Evolutionary conservation across 2,329 filamentous ascomycete species (phyloP).

Genomic region (Ceratocystis papillata): DNA sequence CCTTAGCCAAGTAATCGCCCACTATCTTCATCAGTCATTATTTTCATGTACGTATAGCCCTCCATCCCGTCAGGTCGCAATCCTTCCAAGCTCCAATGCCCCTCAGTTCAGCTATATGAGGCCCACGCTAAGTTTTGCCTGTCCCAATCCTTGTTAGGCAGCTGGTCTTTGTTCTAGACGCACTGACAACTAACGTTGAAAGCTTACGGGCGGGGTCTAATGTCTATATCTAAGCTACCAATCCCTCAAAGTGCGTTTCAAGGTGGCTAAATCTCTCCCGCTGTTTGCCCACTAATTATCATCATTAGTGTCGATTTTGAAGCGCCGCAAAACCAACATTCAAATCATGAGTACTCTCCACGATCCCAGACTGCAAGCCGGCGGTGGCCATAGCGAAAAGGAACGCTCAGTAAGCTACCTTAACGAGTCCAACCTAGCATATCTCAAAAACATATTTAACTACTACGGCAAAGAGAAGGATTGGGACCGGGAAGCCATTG

Average conservation of each 20-base stretch:
- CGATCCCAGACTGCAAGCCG: constrained; percentile 35
- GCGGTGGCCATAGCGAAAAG: constrained; percentile 39
- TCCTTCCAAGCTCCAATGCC: constrained; percentile 1
- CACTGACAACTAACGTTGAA: neutral
- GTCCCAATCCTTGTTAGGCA: constrained; percentile 4
- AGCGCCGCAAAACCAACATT: neutral
- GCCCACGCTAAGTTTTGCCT: constrained; percentile 2
- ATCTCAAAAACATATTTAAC: constrained; percentile 40
- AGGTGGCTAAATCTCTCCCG: neutral
- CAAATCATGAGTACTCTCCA: constrained; percentile 18
- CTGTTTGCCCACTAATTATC: neutral
- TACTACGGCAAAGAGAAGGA: constrained; percentile 35
- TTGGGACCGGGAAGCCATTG: constrained; percentile 39
- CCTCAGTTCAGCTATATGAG: constrained; percentile 13
- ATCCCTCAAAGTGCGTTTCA: neutral
- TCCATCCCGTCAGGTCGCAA: constrained; percentile 9
- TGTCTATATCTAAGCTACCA: neutral
- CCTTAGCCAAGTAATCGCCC: neutral
- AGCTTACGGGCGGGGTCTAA: neutral
- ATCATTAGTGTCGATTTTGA: neutral
- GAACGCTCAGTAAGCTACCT: constrained; percentile 36
- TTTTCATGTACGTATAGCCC: neutral
- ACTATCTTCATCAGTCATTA: neutral
- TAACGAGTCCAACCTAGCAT: constrained; percentile 33
- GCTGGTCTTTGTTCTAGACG: neutral